Conservation (phyloP, 192 early-diverging fungal species). For the Phycomyces blakesleeanus region DNA sequence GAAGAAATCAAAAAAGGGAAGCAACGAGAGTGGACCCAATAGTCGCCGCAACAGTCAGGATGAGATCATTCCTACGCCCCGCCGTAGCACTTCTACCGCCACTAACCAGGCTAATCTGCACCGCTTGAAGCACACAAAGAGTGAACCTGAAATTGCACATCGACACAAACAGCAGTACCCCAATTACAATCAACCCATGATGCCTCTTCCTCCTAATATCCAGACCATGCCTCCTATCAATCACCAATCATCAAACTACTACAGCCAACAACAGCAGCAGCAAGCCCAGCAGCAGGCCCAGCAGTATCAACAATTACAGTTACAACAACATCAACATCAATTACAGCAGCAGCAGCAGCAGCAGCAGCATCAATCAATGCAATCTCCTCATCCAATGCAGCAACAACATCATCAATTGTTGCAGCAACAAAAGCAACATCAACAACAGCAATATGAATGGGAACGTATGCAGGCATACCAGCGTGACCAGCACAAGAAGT, state of each 20-base stretch:
- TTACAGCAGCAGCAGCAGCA: not conserved
- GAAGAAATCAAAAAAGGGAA: conserved; percentile 13
- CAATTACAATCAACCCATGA: not conserved
- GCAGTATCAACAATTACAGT: not conserved
- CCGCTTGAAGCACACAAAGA: conserved; percentile 12
- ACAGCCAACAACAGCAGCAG: conserved; percentile 1
- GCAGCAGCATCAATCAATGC: not conserved
- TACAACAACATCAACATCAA: not conserved
- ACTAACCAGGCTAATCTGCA: not conserved
- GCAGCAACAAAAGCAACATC: not conserved
- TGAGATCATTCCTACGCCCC: conserved; percentile 1
- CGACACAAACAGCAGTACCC: not conserved
- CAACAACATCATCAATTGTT: not conserved
- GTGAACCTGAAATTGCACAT: conserved; percentile 14
- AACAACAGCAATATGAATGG: conserved; percentile 13
- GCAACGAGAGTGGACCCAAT: not conserved
- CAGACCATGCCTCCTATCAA: not conserved
- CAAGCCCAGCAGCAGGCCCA: not conserved
- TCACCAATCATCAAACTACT: not conserved
- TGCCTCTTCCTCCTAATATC: not conserved
- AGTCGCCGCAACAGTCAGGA: conserved; percentile 10
- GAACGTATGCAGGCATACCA: conserved; percentile 20
- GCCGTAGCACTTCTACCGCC: not conserved
- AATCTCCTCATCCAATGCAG: not conserved
- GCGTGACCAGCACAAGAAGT: conserved; percentile 7